Evolutionary conservation across 2,329 filamentous ascomycete genomes (phyloP), one percentile per base, ranked within the genome.

Genomic region (Paramyrothecium roridum): DNA sequence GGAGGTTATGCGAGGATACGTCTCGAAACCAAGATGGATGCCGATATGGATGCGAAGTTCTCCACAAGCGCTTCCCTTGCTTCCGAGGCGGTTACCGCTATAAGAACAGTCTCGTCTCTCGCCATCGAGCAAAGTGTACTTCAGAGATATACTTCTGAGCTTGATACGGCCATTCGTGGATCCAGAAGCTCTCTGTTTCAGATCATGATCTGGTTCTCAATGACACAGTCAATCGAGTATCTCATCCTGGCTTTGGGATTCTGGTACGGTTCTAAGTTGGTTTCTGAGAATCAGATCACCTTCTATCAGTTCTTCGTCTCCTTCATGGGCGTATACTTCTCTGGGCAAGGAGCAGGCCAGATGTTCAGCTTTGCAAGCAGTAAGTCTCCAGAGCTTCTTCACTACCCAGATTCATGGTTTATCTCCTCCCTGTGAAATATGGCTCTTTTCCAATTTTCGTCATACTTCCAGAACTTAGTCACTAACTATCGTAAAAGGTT

Each of bases 1-100:
- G 78, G 0, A 77, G 71, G 54, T 50, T 70, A 10, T 70, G 76
- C 6, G n/a, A n/a, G n/a, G n/a, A n/a, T n/a, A n/a, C n/a, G n/a
- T n/a, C n/a, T n/a, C n/a, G n/a, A n/a, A n/a, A 73, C 81, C n/a
- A 68, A 74, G 19, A 63, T 80, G n/a, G 70, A 79, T 37, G 63
- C 66, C 13, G 65, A 65, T n/a, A 64, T 79, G 34, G 73, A 79
- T 47, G 68, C 34, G 66, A 70, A 21, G 63, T 65, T 10, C 76
- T 72, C 56, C 57, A 16, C 65, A 69, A 77, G 75, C 45, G 78
- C 77, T 1, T 65, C 71, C 10, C 70, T 78, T 20, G 79, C 79
- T 0, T 72, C 73, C 17, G 79, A 81, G 52, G 71, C 76, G 1
- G 69, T 79, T 8, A 66, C 67, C 1, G 69, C 77, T 0, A 75